Percentiles rank a stretch among this genome's conserved stretches.
Evolutionary conservation across 2,329 filamentous ascomycete genomes (phyloP).

Genomic region (Pseudonectria foliicola): DNA sequence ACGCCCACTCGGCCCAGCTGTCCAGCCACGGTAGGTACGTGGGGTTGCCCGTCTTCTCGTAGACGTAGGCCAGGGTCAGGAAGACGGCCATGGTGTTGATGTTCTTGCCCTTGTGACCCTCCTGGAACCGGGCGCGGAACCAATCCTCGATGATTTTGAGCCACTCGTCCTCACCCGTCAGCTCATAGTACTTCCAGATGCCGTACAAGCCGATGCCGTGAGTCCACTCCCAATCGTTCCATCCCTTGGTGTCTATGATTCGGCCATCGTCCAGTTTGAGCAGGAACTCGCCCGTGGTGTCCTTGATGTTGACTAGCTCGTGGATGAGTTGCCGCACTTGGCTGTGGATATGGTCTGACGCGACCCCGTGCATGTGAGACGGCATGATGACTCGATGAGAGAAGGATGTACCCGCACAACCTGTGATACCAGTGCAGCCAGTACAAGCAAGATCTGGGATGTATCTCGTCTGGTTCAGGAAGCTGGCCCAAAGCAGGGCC

Average conservation of each 20-base stretch:
- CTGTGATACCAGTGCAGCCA: no score
- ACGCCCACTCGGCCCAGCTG: conserved; percentile 76
- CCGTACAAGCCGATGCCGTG: conserved; percentile 76
- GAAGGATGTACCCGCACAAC: no score
- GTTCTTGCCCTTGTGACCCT: conserved; percentile 72
- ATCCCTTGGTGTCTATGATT: conserved; percentile 77
- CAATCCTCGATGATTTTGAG: conserved; percentile 64
- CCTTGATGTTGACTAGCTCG: conserved; percentile 71
- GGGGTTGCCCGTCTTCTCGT: conserved; percentile 63
- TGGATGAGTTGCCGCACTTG: conserved; percentile 61
- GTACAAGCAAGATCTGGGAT: no score
- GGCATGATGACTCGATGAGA: conserved; percentile 17
- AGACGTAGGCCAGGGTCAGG: conserved; percentile 68
- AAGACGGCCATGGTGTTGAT: conserved; percentile 82
- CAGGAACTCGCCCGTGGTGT: conserved; percentile 67
- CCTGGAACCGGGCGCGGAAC: conserved; percentile 62
- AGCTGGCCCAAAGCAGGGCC: not conserved
- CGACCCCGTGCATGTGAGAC: conserved; percentile 36
- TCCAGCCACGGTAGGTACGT: conserved; percentile 73
- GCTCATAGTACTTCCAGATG: conserved; percentile 72
- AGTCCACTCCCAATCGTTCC: conserved; percentile 80
- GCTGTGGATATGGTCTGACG: conserved; percentile 40
- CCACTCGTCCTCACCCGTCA: conserved; percentile 55
- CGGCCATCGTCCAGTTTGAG: conserved; percentile 64
- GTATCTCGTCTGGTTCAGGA: not conserved